phyloP scores from a whole-genome alignment of 345 rosid species.

The Euclidium syriacum region DNA sequence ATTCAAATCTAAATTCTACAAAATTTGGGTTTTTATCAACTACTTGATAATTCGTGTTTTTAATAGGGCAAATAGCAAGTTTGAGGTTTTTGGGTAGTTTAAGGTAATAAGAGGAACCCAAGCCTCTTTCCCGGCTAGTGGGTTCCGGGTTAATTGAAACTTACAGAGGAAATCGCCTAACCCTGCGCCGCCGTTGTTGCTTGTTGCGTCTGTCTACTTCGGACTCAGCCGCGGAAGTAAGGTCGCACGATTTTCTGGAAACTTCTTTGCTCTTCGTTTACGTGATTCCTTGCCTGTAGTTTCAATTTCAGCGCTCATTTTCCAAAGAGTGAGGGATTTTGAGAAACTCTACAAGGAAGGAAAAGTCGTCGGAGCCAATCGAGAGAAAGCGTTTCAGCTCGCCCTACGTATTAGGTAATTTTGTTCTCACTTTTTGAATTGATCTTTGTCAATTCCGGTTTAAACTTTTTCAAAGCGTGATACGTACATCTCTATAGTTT shows the following conservation, averaged over 20 bases:
- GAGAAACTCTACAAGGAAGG: not conserved
- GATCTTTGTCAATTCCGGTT: not conserved
- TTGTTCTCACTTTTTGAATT: not conserved
- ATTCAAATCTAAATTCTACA: too few relatives aligned
- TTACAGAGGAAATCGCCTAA: slow-evolving; percentile 19
- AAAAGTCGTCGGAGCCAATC: not conserved
- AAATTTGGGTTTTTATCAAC: too few relatives aligned
- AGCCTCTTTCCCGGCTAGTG: not conserved
- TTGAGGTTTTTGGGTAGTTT: too few relatives aligned
- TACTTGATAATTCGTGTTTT: too few relatives aligned
- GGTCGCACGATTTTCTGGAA: not conserved
- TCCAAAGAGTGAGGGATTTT: not conserved
- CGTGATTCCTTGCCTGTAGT: too few relatives aligned
- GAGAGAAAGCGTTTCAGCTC: not conserved
- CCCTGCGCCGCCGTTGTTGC: slow-evolving; percentile 23
- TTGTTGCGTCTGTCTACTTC: not conserved
- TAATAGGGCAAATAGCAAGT: too few relatives aligned
- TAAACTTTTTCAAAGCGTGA: not conserved
- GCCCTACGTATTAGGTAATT: not conserved
- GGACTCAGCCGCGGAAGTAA: slow-evolving; percentile 7
- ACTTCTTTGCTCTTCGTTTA: too few relatives aligned
- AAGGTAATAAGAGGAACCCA: too few relatives aligned
- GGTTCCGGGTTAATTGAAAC: slow-evolving; percentile 3
- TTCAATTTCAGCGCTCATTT: too few relatives aligned
- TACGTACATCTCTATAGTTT: slow-evolving; percentile 1